A percentile compares a stretch with the other conserved stretches of the same genome.
phyloP scores from a whole-genome alignment of 257 asterid species.

The Ligustrum vulgare region DNA sequence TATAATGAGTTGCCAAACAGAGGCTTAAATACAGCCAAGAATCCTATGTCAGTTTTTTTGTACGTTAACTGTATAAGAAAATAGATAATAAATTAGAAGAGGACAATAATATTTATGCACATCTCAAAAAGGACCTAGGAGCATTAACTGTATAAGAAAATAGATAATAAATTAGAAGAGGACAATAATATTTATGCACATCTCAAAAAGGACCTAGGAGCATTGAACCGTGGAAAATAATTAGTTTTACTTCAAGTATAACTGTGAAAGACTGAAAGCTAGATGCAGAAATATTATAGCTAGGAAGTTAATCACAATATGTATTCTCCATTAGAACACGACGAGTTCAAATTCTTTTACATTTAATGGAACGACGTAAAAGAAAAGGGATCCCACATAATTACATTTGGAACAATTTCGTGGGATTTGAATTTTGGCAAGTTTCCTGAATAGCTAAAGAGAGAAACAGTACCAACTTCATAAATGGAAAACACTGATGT shows the following conservation, averaged over 20 bases:
- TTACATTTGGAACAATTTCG: neutral
- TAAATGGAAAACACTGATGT: neutral
- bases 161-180: neutral
- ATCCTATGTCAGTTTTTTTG: neutral
- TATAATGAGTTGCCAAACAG: too few relatives aligned
- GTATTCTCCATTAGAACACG: neutral
- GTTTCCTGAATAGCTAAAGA: neutral
- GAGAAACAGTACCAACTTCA: neutral
- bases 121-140: neutral
- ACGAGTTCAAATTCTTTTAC: neutral
- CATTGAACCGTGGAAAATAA: neutral
- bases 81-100: neutral
- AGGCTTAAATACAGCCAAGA: neutral
- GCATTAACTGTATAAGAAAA: neutral
- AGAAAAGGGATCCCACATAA: too few relatives aligned
- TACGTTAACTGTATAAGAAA: neutral
- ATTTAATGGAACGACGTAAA: neutral
- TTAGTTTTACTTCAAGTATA: neutral
- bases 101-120: neutral
- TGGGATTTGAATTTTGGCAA: neutral
- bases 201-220: neutral
- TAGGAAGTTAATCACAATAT: neutral
- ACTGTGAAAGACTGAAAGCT: neutral
- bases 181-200: neutral
- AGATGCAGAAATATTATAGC: neutral